Percentiles rank a stretch among this genome's conserved stretches.
phyloP scores from a whole-genome alignment of 257 asterid genomes.

The Perilla frutescens region DNA sequence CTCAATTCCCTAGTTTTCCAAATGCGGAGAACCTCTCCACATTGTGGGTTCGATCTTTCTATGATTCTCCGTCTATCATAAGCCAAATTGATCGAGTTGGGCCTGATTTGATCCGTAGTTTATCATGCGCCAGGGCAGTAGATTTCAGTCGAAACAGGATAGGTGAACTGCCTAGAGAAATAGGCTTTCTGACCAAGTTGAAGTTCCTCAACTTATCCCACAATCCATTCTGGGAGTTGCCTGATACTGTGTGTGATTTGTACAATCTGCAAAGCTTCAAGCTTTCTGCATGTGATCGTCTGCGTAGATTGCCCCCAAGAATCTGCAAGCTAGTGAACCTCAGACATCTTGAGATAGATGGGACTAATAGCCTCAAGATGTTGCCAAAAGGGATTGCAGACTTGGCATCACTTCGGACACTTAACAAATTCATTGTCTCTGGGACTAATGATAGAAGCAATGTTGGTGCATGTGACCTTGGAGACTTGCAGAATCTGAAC shows the following conservation, averaged over 20 bases:
- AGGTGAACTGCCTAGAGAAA: conserved; percentile 53
- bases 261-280: conserved; percentile 62
- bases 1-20: conserved; percentile 48
- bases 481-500: conserved; percentile 54
- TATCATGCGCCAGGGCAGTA: conserved; percentile 43
- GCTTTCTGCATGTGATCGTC: conserved; percentile 58
- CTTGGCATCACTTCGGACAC: conserved; percentile 59
- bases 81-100: conserved; percentile 52
- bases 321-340: conserved; percentile 47
- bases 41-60: conserved; percentile 73
- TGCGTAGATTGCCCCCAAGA: conserved; percentile 50
- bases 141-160: conserved; percentile 71
- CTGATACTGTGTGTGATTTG: conserved; percentile 55
- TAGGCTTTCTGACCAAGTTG: conserved; percentile 49
- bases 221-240: conserved; percentile 66
- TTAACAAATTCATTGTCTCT: conserved; percentile 56
- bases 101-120: conserved; percentile 44
- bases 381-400: conserved; percentile 65
- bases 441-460: conserved; percentile 34
- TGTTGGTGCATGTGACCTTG: conserved; percentile 42
- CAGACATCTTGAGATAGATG: conserved; percentile 69
- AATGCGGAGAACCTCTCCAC: conserved; percentile 51
- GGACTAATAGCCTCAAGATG: conserved; percentile 51
- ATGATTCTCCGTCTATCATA: conserved; percentile 60
- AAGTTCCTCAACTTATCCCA: conserved; percentile 70